Percentiles rank a stretch among this genome's conserved stretches.
phyloP scores from a whole-genome alignment of 1,284 basidiomycete genomes.

The Xanthoconium separans region DNA sequence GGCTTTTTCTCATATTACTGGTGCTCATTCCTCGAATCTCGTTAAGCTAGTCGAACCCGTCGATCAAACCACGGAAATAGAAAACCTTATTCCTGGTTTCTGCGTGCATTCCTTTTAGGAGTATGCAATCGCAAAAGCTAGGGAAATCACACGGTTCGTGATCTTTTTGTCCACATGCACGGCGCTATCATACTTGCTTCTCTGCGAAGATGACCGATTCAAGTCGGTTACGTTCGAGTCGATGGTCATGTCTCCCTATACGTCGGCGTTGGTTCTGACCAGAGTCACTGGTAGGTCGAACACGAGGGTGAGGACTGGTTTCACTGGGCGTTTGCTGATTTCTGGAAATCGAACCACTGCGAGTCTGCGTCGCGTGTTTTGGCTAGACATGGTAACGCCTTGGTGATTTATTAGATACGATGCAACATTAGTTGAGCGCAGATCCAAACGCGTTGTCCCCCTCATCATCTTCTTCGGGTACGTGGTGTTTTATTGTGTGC shows the following conservation, averaged over 20 bases:
- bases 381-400: background rate
- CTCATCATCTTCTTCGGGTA: conserved; percentile 53
- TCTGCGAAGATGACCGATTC: conserved; percentile 92
- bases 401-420: conserved; percentile 31
- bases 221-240: conserved; percentile 84
- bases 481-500: no score
- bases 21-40: background rate
- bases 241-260: conserved; percentile 55
- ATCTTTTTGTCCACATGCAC: background rate
- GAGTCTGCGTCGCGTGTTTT: conserved; percentile 33
- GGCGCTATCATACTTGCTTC: conserved; percentile 4
- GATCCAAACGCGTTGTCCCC: conserved; percentile 63
- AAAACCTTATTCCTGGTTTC: conserved; percentile 86
- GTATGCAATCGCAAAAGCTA: conserved; percentile 89
- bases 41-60: conserved; percentile 90
- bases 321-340: conserved; percentile 98
- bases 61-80: conserved; percentile 85
- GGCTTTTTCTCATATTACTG: conserved; percentile 32
- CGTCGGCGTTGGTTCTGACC: conserved; percentile 22
- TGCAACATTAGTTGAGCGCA: conserved; percentile 63
- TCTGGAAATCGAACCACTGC: conserved; percentile 98
- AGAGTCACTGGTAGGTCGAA: conserved; percentile 37
- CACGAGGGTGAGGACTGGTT: conserved; percentile 93
- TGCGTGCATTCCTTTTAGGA: conserved; percentile 93
- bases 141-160: conserved; percentile 80